phyloP scores from a whole-genome alignment of 2,329 filamentous ascomycete genomes.

The Arthrobotrys pseudoclavata region DNA sequence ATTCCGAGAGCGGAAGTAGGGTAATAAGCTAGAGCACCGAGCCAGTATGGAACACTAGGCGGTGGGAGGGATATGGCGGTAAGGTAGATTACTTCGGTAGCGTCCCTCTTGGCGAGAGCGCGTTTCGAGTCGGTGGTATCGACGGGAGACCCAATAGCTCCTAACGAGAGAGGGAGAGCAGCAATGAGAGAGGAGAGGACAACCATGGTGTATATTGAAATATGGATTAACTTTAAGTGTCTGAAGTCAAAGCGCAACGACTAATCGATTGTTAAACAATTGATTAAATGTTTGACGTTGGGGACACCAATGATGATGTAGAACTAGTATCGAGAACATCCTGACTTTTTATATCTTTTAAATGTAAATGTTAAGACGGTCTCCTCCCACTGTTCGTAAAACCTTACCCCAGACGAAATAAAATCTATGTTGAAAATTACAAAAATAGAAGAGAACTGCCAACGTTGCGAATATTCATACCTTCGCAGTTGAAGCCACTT shows the following conservation, averaged over 20 bases:
- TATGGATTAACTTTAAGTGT: neutral
- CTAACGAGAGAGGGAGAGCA: conserved; percentile 19
- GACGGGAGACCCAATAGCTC: neutral
- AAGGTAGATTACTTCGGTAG: conserved; percentile 57
- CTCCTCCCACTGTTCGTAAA: too few species aligned
- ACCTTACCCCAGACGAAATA: too few species aligned
- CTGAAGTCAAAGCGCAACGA: too few species aligned
- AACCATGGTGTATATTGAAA: neutral
- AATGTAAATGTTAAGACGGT: too few species aligned
- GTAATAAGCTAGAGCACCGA: conserved; percentile 44
- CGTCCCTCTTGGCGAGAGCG: conserved; percentile 30
- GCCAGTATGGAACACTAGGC: conserved; percentile 17
- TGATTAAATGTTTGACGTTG: too few species aligned
- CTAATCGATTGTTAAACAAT: too few species aligned
- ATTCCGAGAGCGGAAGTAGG: conserved; percentile 14
- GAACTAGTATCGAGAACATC: too few species aligned
- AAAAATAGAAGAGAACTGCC: too few species aligned
- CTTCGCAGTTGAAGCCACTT: neutral
- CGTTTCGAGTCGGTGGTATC: neutral
- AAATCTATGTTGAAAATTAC: too few species aligned
- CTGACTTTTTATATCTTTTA: too few species aligned
- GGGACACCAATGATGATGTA: too few species aligned
- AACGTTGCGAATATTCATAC: too few species aligned
- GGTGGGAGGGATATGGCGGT: conserved; percentile 3
- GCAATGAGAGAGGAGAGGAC: conserved; percentile 30